Conservation (phyloP, 345 rosid species). For the Eucalyptus leucophloia region DNA sequence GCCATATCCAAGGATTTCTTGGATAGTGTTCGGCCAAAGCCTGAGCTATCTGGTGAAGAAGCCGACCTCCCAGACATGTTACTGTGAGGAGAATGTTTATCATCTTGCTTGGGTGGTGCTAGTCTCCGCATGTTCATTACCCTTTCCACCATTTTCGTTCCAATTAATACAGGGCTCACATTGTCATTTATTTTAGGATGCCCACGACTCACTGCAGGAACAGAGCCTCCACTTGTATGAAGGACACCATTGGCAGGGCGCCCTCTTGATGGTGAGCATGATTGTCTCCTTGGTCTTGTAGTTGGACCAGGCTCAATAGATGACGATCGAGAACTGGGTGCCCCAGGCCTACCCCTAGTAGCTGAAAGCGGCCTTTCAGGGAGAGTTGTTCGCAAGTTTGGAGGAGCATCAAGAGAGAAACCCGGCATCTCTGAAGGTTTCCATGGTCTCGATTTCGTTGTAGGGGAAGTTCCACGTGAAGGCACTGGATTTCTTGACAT, state of each 20-base stretch:
- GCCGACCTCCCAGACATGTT: constrained; percentile 58
- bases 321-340: constrained; percentile 77
- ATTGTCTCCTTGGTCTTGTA: constrained; percentile 75
- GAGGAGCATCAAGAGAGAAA: constrained; percentile 88
- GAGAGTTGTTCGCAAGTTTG: constrained; percentile 81
- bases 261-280: constrained; percentile 97
- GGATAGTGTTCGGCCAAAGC: constrained; percentile 90
- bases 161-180: constrained; percentile 77
- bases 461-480: constrained; percentile 75
- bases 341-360: constrained; percentile 92
- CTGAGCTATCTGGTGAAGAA: constrained; percentile 81
- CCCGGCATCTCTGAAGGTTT: constrained; percentile 99
- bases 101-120: constrained; percentile 75
- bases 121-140: constrained; percentile 90
- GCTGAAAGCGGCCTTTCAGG: constrained; percentile 94
- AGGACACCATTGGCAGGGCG: constrained; percentile 42
- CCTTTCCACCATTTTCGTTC: constrained; percentile 94
- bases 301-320: constrained; percentile 65
- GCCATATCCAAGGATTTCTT: constrained; percentile 99
- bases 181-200: constrained; percentile 58
- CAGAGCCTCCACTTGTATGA: constrained; percentile 78
- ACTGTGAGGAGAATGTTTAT: constrained; percentile 67
- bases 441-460: constrained; percentile 82
- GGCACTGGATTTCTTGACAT: constrained; percentile 35
- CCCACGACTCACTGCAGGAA: constrained; percentile 69